phyloP scores from a whole-genome alignment of 306 rosid genomes.

The Quercus glauca region DNA sequence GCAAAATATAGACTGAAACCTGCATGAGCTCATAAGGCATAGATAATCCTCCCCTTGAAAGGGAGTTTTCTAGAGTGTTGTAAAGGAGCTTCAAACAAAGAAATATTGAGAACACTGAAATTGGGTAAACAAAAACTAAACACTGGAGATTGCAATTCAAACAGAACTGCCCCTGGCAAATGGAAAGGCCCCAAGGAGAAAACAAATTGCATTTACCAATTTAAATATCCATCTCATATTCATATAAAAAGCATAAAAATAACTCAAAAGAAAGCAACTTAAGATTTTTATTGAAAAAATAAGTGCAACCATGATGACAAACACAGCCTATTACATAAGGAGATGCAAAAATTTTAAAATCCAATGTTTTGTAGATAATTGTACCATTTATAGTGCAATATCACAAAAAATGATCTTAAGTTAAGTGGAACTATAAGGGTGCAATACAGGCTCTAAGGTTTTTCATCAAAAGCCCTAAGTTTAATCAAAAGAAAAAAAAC shows the following conservation, averaged over 20 bases:
- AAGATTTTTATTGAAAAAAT: background rate
- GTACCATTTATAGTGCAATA: background rate
- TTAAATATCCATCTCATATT: conserved; percentile 10
- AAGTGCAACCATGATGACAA: background rate
- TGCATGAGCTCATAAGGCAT: background rate
- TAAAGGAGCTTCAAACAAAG: background rate
- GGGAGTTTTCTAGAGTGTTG: background rate
- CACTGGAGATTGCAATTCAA: background rate
- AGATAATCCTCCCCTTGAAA: too few species aligned
- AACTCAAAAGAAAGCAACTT: background rate
- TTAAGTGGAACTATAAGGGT: background rate
- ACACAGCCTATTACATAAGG: background rate
- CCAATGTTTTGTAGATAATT: background rate
- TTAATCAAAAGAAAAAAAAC: background rate
- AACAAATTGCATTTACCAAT: background rate
- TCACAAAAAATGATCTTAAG: background rate
- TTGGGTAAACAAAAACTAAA: conserved; percentile 6
- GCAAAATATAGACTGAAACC: background rate
- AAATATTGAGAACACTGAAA: background rate
- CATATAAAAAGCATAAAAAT: background rate
- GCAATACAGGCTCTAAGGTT: background rate
- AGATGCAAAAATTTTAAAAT: background rate
- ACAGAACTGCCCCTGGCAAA: conserved; percentile 1
- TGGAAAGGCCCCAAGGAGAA: conserved; percentile 11
- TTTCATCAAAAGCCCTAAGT: background rate